Conservation (phyloP, 2,329 filamentous ascomycete species). For the Chrysosphaeria jannelii region DNA sequence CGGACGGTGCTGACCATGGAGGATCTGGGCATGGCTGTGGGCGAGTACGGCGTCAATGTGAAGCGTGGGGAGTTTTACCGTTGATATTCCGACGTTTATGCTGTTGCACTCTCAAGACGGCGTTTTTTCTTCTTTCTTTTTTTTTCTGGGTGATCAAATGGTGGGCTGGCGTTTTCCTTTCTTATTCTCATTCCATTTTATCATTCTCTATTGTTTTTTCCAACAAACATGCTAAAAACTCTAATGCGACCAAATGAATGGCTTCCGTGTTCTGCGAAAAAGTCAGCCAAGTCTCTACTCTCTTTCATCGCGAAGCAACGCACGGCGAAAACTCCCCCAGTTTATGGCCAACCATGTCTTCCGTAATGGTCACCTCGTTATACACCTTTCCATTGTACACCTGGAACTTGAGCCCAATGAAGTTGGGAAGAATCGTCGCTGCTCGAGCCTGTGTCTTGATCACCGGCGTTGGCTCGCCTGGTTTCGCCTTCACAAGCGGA, state of each 20-base stretch:
- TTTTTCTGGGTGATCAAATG: no score
- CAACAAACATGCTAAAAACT: background rate
- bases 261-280: constrained; percentile 20
- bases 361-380: constrained; percentile 53
- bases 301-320: constrained; percentile 11
- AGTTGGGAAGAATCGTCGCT: constrained; percentile 74
- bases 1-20: constrained; percentile 95
- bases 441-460: constrained; percentile 68
- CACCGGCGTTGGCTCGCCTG: constrained; percentile 32
- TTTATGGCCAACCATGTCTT: constrained; percentile 92
- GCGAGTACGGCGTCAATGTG: constrained; percentile 91
- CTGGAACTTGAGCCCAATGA: constrained; percentile 69
- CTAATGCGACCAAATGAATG: constrained; percentile 18
- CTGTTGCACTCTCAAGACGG: background rate
- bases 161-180: no score
- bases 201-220: background rate
- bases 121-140: constrained; percentile 1
- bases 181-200: background rate
- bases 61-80: constrained; percentile 95
- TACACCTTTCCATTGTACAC: constrained; percentile 82
- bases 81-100: constrained; percentile 10
- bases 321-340: constrained; percentile 77
- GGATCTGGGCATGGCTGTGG: constrained; percentile 89
- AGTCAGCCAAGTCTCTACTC: background rate
- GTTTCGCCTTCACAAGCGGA: constrained; percentile 29